Base-by-base conservation (phyloP, 768 basidiomycete genomes). In the Amanita subjunquillea region DNA sequence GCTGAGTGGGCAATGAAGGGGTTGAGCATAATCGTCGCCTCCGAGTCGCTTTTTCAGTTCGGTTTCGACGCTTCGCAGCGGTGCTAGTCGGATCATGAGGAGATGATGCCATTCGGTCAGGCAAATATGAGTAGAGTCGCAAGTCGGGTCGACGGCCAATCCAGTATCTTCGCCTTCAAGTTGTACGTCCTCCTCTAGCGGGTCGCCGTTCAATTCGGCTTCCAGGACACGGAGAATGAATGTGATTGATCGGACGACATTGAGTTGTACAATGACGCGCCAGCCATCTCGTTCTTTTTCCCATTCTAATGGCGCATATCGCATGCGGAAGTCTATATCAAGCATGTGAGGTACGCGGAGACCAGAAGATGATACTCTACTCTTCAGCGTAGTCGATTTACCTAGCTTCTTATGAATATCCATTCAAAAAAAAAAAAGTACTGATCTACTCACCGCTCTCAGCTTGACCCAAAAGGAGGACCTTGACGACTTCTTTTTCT, bases 221-320 rank as follows among this genome's bases (percentile, higher is more conserved):
- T 79, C 72, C 48, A 90, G 66, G 50, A 79, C 73, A 48, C 77
- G 75, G 53, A 88, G 75, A 54, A 91, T 81, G 55, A 71, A 69
- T 39, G 79, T 81, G 57, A 88, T 75, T 37, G 83, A 82, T 48
- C 78, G 82, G 36, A 90, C 79, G 57, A 91, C 75, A 64, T 91
- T 91, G 51, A 91, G 80, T 55, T 87, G 87, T 12, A 91, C 77
- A 53, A 90, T 82, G 0, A 80, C 72, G 20, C 83, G 78, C 88
- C 88, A 91, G 44, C 83, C 80, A 17, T 75, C 68, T 25, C 86
- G 82, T 60, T 91, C 87, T 44, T 70, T 69, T 49, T 72, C 71
- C 83, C 85, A 88, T 54, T 79, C 79, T 1, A 72, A 69, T 25
- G 67, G 70, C 4, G 82, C 78, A 62, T 80, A 87, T 38, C 75